Evolutionary conservation across 2,329 filamentous ascomycete species (phyloP).

Genomic region (Fusarium denticulatum): DNA sequence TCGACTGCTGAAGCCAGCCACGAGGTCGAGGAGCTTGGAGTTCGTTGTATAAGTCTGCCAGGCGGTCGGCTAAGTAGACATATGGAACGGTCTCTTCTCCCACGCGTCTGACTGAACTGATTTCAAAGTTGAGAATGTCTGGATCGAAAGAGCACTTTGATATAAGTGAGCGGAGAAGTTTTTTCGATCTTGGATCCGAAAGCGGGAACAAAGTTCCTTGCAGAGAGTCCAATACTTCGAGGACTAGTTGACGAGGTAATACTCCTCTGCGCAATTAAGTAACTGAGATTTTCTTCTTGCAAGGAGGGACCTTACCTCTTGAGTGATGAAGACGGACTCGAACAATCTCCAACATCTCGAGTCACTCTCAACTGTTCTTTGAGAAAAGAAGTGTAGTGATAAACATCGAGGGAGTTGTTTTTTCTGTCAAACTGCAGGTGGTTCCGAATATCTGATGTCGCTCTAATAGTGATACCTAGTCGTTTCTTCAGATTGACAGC

Average conservation of each 20-base stretch:
- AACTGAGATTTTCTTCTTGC: rapidly evolving
- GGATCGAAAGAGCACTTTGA: neutral
- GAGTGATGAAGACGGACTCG: neutral
- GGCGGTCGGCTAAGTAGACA: neutral
- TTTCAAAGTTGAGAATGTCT: neutral
- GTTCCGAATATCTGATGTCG: neutral
- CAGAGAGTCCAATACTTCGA: neutral
- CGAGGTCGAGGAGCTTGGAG: neutral
- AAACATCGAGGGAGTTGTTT: neutral
- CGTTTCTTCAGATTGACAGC: neutral
- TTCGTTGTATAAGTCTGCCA: neutral
- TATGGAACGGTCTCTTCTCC: neutral
- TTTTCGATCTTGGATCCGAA: neutral
- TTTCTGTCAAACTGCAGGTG: neutral
- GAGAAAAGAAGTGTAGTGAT: neutral
- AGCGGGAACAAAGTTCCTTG: neutral
- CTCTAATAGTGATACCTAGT: rapidly evolving
- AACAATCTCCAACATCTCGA: neutral
- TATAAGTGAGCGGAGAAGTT: neutral
- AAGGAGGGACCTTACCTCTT: neutral
- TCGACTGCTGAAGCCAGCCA: neutral
- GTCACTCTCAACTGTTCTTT: neutral
- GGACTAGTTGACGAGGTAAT: neutral
- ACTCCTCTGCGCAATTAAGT: neutral
- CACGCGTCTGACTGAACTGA: rapidly evolving